These are phyloP conservation scores for Teunomyces cretensis DNA, from an alignment of 805 yeast genomes.

Conservation along the genomic window DNA sequence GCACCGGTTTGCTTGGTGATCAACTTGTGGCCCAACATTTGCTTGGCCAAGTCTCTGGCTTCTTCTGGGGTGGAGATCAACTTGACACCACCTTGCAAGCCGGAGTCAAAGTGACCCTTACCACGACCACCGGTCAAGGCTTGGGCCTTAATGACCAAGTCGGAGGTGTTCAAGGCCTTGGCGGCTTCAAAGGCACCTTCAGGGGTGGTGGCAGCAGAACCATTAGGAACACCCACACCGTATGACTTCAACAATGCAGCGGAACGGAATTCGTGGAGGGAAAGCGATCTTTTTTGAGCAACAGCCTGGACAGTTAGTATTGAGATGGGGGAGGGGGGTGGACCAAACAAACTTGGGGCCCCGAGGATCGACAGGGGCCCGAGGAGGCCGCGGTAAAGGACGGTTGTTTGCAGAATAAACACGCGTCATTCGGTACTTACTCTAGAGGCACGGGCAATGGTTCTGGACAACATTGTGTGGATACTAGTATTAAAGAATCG, in stretches of 20 bases:
- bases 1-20: constrained; percentile 98
- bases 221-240: constrained; percentile 89
- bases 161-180: constrained; percentile 68
- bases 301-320: constrained; percentile 27
- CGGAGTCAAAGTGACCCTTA: constrained; percentile 95
- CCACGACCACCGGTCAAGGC: constrained; percentile 99
- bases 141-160: constrained; percentile 95
- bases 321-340: too few species aligned
- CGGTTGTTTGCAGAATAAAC: background rate
- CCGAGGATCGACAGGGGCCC: too few species aligned
- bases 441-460: constrained; percentile 42
- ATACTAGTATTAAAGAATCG: background rate
- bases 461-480: constrained; percentile 40
- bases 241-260: constrained; percentile 80
- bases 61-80: constrained; percentile 81
- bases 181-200: constrained; percentile 87
- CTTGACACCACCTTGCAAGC: constrained; percentile 95
- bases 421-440: constrained; percentile 27
- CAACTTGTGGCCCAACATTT: constrained; percentile 90
- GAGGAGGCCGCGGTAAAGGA: background rate
- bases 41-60: constrained; percentile 79
- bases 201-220: constrained; percentile 87
- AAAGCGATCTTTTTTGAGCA: constrained; percentile 61
- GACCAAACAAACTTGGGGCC: too few species aligned
- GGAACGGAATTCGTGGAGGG: constrained; percentile 94